Percentiles rank a stretch among this genome's conserved stretches.
phyloP scores from a whole-genome alignment of 352 stramenopile species.

The Pythium aquatile region DNA sequence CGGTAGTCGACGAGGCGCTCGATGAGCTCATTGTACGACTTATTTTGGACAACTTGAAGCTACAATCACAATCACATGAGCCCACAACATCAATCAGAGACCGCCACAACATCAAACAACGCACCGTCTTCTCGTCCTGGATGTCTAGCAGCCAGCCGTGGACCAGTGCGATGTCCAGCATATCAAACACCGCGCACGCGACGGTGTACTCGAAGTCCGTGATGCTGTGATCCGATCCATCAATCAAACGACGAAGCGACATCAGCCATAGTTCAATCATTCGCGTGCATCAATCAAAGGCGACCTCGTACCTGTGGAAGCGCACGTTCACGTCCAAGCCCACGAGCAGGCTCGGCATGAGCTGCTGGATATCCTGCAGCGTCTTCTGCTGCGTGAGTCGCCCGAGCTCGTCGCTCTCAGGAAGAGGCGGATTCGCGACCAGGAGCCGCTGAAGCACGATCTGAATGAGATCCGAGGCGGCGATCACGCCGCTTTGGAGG shows the following conservation, averaged over 20 bases:
- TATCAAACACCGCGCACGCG: slow-evolving; percentile 94
- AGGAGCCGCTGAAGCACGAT: slow-evolving; percentile 89
- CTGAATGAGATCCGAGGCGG: slow-evolving; percentile 89
- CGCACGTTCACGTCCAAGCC: slow-evolving; percentile 98
- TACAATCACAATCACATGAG: slow-evolving; percentile 17
- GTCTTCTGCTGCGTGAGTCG: slow-evolving; percentile 80
- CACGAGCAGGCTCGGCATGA: slow-evolving; percentile 93
- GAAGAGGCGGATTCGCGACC: slow-evolving; percentile 68
- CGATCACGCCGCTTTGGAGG: slow-evolving; percentile 68
- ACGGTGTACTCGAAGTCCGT: slow-evolving; percentile 96
- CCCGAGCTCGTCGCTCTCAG: slow-evolving; percentile 47
- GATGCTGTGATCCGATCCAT: slow-evolving; percentile 37
- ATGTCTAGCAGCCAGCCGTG: slow-evolving; percentile 98
- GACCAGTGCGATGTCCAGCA: slow-evolving; percentile 94
- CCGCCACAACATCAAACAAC: slow-evolving; percentile 1
- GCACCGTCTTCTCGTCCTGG: slow-evolving; percentile 81
- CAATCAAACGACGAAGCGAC: slow-evolving; percentile 8
- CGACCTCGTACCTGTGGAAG: slow-evolving; percentile 83
- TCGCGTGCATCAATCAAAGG: not conserved
- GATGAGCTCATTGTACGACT: slow-evolving; percentile 98
- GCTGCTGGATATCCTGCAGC: slow-evolving; percentile 85
- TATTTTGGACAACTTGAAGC: slow-evolving; percentile 79
- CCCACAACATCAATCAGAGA: slow-evolving; percentile 9
- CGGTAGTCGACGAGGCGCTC: slow-evolving; percentile 92
- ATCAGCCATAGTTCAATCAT: slow-evolving; percentile 1